Conservation (phyloP, 495 filamentous ascomycete genomes). For the Hypomontagnella submonticulosa region DNA sequence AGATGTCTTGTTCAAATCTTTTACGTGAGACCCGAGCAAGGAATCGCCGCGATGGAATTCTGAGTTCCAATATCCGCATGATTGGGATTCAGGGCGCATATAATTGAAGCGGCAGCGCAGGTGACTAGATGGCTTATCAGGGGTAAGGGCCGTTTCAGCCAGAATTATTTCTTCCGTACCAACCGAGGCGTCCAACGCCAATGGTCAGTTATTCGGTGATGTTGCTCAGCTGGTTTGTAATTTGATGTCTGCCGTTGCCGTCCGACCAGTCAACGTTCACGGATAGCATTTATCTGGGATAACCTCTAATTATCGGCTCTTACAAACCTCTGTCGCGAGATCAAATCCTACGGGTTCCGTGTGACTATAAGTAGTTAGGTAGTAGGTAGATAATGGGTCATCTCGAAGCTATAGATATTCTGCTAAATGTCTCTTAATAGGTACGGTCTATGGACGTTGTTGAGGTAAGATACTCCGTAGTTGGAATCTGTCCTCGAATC, state of each 20-base stretch:
- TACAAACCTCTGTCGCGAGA: constrained; percentile 16
- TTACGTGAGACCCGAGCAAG: not conserved
- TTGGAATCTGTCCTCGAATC: too few relatives aligned
- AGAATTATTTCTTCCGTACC: constrained; percentile 19
- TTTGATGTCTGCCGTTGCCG: constrained; percentile 10
- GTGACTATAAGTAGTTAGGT: too few relatives aligned
- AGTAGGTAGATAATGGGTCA: not conserved
- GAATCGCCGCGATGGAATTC: constrained; percentile 15
- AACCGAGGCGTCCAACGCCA: constrained; percentile 30
- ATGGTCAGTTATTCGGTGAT: constrained; percentile 6
- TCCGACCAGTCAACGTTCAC: constrained; percentile 26
- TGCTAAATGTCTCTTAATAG: too few relatives aligned
- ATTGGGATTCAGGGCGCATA: constrained; percentile 12
- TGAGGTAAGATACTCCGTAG: too few relatives aligned
- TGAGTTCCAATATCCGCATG: constrained; percentile 9
- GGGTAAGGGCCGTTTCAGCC: constrained; percentile 35
- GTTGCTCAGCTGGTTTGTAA: constrained; percentile 20
- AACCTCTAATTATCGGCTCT: constrained; percentile 3
- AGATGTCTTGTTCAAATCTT: not conserved
- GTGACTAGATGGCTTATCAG: constrained; percentile 4
- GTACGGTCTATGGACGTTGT: too few relatives aligned
- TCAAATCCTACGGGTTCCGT: not conserved
- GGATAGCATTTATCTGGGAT: constrained; percentile 14
- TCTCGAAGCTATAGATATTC: not conserved
- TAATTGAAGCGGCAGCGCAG: constrained; percentile 9